Base-by-base conservation (phyloP, 352 stramenopile genomes). In the Globisporangium takayamanum region DNA sequence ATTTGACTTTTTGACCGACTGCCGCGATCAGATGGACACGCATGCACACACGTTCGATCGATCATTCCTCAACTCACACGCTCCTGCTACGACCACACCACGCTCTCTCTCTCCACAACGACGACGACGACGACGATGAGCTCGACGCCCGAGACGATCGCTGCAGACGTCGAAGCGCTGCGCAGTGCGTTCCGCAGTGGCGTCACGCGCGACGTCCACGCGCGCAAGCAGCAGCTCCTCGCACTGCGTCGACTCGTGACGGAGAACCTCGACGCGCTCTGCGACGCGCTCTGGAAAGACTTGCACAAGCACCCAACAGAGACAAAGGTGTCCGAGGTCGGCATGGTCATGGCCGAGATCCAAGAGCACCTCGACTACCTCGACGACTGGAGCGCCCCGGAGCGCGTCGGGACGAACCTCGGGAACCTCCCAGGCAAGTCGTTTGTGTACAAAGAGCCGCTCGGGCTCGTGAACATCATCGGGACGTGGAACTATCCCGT, bases 401-500 rank as follows among this genome's bases (percentile, higher is more conserved):
- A 84, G 59, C 50, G 68, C 18, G 65, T 71, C 18, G n/a, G 45
- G 30, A 90, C 75, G 12, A 82, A 89, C 64, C 44, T 91, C 44
- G 55, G 68, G 12, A 86, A 84, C 61, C 66, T 89, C 1, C 80
- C 82, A 12, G 72, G 82, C 20, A 37, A 69, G 11, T 79, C 72
- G 62, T 90, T 89, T 57, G 63, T 95, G 20, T 52, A 74, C 14
- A 63, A 62, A 14, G 84, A 94, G 42, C 84, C 86, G 11, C 70
- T 95, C 14, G 88, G 92, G 36, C 82, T 96, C 25, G 87, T 94
- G 7, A 94, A 85, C 36, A 63, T 97, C 72, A 93, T 98, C 12
- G 77, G 82, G 42, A 92, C 87, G 66, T 98, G 89, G 85, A 98
- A 98, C 67, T 98, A 96, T 64, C 94, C 94, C 0, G 57, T 97